A percentile compares a stretch with the other conserved stretches of the same genome.
Evolutionary conservation across 1,139 yeast genomes (phyloP).

Genomic region (Yamadazyma epiphylla): DNA sequence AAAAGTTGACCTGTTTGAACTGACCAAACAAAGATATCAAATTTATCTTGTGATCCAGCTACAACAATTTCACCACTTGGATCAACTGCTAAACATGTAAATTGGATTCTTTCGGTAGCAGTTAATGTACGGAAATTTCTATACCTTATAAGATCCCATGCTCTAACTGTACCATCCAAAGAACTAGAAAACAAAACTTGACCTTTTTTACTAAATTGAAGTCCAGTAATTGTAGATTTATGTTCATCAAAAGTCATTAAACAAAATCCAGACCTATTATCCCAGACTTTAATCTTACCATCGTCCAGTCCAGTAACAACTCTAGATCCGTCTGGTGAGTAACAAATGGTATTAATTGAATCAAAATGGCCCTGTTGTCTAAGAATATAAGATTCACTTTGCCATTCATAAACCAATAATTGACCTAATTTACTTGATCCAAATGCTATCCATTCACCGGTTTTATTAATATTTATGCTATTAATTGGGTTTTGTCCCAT

Average conservation of each 20-base stretch:
- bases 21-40: slow-evolving; percentile 93
- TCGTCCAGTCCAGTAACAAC: slow-evolving; percentile 95
- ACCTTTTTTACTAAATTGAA: slow-evolving; percentile 82
- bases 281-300: slow-evolving; percentile 97
- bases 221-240: slow-evolving; percentile 81
- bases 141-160: slow-evolving; percentile 92
- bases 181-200: slow-evolving; percentile 89
- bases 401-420: slow-evolving; percentile 96
- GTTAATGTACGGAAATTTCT: slow-evolving; percentile 94
- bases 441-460: slow-evolving; percentile 97
- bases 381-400: slow-evolving; percentile 88
- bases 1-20: slow-evolving; percentile 92
- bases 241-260: slow-evolving; percentile 90
- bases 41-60: slow-evolving; percentile 90
- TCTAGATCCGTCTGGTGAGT: slow-evolving; percentile 93
- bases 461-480: slow-evolving; percentile 69
- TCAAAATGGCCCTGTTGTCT: slow-evolving; percentile 98
- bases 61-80: slow-evolving; percentile 97
- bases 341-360: slow-evolving; percentile 74
- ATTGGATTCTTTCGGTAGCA: slow-evolving; percentile 84
- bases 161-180: slow-evolving; percentile 93
- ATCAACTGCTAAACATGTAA: slow-evolving; percentile 87
- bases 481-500: slow-evolving; percentile 92
- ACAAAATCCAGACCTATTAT: slow-evolving; percentile 87
- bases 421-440: slow-evolving; percentile 94